These are phyloP conservation scores for Aspergillus terreus DNA, from an alignment of 2,329 filamentous ascomycete species.

Conservation along the genomic window DNA sequence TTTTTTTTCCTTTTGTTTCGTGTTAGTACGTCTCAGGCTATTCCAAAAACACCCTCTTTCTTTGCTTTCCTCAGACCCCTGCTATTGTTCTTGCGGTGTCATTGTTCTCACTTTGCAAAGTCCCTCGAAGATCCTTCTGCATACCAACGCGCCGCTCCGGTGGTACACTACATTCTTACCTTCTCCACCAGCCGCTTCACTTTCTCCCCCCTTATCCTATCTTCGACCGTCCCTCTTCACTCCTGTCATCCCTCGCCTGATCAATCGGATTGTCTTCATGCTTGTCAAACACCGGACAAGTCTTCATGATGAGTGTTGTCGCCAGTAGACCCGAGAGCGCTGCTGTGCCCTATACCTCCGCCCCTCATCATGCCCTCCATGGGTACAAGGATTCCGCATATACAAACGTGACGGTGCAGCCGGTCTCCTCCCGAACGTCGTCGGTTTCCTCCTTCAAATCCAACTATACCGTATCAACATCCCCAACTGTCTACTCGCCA, in stretches of 20 bases:
- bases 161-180: slow-evolving; percentile 3
- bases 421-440: slow-evolving; percentile 29
- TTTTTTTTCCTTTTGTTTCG: background rate
- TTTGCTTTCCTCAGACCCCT: slow-evolving; percentile 4
- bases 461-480: slow-evolving; percentile 35
- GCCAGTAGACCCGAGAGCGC: slow-evolving; percentile 35
- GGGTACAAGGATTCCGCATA: slow-evolving; percentile 28
- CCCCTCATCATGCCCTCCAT: slow-evolving; percentile 22
- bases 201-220: slow-evolving; percentile 9
- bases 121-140: background rate
- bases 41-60: background rate
- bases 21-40: background rate
- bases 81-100: background rate
- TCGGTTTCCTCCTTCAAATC: slow-evolving; percentile 36
- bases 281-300: slow-evolving; percentile 11
- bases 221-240: slow-evolving; percentile 10
- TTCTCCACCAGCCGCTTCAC: slow-evolving; percentile 7
- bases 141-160: slow-evolving; percentile 5
- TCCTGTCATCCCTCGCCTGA: slow-evolving; percentile 3
- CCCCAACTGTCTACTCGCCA: slow-evolving; percentile 37
- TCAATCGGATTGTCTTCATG: slow-evolving; percentile 8
- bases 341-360: slow-evolving; percentile 28
- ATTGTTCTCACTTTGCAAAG: background rate
- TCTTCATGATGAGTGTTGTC: slow-evolving; percentile 37
- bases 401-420: slow-evolving; percentile 24